A percentile compares a stretch with the other conserved stretches of the same genome.
Evolutionary conservation across 345 rosid species (phyloP).

Genomic region (Salix suchowensis): DNA sequence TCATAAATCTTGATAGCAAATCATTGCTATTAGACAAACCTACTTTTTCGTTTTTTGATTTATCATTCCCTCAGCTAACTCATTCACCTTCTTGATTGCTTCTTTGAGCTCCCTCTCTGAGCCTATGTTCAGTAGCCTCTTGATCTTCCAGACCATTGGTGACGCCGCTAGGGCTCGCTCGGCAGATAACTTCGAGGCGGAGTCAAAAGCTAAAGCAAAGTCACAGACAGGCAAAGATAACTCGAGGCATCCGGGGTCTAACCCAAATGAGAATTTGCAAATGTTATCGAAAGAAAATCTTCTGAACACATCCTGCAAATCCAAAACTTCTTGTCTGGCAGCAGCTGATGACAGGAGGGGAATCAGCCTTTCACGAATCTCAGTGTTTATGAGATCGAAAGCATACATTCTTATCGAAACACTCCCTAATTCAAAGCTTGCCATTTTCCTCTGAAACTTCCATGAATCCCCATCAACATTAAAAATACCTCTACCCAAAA

Average conservation of each 20-base stretch:
- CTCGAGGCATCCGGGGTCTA: slow-evolving; percentile 57
- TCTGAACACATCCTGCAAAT: slow-evolving; percentile 58
- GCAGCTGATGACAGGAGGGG: slow-evolving; percentile 29
- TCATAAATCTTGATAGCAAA: slow-evolving; percentile 58
- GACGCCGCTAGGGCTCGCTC: slow-evolving; percentile 42
- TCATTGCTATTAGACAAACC: slow-evolving; percentile 35
- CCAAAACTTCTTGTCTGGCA: slow-evolving; percentile 19
- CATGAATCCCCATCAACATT: slow-evolving; percentile 58
- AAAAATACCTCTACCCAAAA: slow-evolving; percentile 57
- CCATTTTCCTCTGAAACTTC: slow-evolving; percentile 55
- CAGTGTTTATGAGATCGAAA: slow-evolving; percentile 30
- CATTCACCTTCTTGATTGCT: slow-evolving; percentile 40
- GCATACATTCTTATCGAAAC: slow-evolving; percentile 37
- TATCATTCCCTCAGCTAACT: slow-evolving; percentile 42
- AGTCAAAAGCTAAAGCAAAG: slow-evolving; percentile 50
- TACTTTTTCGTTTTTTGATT: slow-evolving; percentile 33
- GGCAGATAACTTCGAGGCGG: slow-evolving; percentile 48
- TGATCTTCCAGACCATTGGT: slow-evolving; percentile 53
- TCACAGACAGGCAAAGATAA: slow-evolving; percentile 35
- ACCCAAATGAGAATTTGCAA: slow-evolving; percentile 62
- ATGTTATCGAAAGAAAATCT: slow-evolving; percentile 63
- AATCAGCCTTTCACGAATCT: slow-evolving; percentile 39
- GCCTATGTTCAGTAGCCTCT: slow-evolving; percentile 47
- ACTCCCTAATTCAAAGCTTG: slow-evolving; percentile 47
- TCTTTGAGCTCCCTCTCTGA: slow-evolving; percentile 46